Evolutionary conservation across 345 rosid species (phyloP).

Genomic region (Eucalyptus curtisii): DNA sequence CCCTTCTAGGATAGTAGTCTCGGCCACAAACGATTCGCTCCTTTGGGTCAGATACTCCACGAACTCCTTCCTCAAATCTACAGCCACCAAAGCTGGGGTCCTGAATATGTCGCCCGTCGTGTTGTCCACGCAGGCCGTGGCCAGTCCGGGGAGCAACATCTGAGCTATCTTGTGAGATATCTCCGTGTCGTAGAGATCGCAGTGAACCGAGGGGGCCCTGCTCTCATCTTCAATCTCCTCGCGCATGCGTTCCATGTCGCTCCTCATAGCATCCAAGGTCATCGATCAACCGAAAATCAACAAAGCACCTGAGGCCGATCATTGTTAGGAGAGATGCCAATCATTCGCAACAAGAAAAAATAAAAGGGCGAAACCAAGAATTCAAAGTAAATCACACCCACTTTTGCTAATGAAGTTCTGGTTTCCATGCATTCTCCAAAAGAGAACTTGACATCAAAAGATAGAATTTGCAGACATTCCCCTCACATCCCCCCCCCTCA

Average conservation of each 20-base stretch:
- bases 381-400: neutral
- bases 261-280: constrained; percentile 28
- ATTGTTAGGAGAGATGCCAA: constrained; percentile 1
- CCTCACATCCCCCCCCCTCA: neutral
- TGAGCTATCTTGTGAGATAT: constrained; percentile 53
- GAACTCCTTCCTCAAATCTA: constrained; percentile 64
- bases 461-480: neutral
- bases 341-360: neutral
- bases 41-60: constrained; percentile 47
- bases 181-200: constrained; percentile 55
- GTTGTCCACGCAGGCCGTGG: constrained; percentile 76
- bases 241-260: constrained; percentile 21
- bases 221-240: constrained; percentile 53
- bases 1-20: constrained; percentile 46
- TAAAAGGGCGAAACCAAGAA: neutral
- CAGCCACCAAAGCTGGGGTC: constrained; percentile 69
- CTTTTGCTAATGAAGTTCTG: neutral
- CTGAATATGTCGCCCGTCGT: constrained; percentile 75
- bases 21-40: constrained; percentile 74
- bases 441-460: neutral
- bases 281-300: neutral
- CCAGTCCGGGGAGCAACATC: constrained; percentile 59
- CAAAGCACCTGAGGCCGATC: neutral
- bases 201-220: constrained; percentile 36
- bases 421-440: neutral